Conservation (phyloP, 2,329 filamentous ascomycete species). For the Whalleya microplaca region DNA sequence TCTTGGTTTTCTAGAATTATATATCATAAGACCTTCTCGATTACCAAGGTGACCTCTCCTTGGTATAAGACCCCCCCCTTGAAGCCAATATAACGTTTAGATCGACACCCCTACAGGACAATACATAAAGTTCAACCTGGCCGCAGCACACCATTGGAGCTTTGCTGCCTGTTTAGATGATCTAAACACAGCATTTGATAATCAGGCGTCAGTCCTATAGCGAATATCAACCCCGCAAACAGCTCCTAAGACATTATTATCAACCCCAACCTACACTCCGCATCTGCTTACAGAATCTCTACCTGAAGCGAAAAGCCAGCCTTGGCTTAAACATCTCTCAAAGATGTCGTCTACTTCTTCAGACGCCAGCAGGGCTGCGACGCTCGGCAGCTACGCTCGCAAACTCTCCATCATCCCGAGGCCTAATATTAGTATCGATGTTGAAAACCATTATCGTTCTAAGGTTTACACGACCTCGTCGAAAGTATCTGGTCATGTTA, state of each 20-base stretch:
- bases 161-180: too few species aligned
- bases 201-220: too few species aligned
- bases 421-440: constrained; percentile 50
- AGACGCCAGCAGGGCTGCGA: constrained; percentile 13
- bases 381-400: constrained; percentile 22
- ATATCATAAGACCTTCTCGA: constrained; percentile 14
- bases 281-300: not conserved
- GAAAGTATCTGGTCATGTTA: constrained; percentile 52
- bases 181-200: too few species aligned
- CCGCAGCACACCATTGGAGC: too few species aligned
- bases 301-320: not conserved
- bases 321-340: not conserved
- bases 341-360: constrained; percentile 22
- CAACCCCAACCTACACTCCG: not conserved
- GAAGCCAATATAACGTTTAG: not conserved
- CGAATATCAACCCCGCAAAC: constrained; percentile 2
- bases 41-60: too few species aligned
- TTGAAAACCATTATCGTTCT: constrained; percentile 57
- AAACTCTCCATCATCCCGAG: constrained; percentile 30
- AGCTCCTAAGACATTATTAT: not conserved
- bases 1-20: constrained; percentile 3
- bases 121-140: too few species aligned
- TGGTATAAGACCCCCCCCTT: too few species aligned
- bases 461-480: constrained; percentile 62
- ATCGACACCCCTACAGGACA: not conserved